These are phyloP conservation scores for Neonectria magnoliae DNA, from an alignment of 2,329 filamentous ascomycete species.

Conservation along the genomic window DNA sequence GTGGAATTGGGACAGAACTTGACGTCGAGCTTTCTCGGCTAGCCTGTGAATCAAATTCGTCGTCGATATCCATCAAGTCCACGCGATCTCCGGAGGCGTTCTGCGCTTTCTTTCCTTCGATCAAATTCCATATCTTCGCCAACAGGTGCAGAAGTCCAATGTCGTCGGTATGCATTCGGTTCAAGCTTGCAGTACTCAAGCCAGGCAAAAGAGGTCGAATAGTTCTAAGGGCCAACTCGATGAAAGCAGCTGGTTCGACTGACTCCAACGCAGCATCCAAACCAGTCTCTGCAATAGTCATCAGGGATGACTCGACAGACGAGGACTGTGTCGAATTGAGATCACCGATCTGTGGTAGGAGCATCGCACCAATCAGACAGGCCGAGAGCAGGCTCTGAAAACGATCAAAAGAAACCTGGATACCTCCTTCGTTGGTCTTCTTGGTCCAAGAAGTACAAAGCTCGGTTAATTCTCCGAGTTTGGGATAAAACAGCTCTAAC, in stretches of 20 bases:
- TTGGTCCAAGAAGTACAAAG: conserved; percentile 60
- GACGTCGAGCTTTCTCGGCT: conserved; percentile 56
- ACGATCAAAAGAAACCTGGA: conserved; percentile 62
- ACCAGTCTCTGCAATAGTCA: conserved; percentile 53
- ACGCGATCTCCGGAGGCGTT: conserved; percentile 47
- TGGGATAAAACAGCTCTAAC: conserved; percentile 64
- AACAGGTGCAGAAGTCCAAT: conserved; percentile 56
- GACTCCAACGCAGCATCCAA: conserved; percentile 54
- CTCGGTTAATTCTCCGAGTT: conserved; percentile 59
- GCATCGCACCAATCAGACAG: conserved; percentile 55
- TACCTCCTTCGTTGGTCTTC: conserved; percentile 55
- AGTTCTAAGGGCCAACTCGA: conserved; percentile 58
- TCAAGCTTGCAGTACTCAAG: conserved; percentile 51
- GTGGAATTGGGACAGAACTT: conserved; percentile 55
- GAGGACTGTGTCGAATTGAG: conserved; percentile 60
- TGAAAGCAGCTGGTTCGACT: conserved; percentile 57
- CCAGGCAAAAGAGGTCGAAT: conserved; percentile 59
- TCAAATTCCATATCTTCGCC: conserved; percentile 47
- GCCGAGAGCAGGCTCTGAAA: conserved; percentile 63
- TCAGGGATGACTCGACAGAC: conserved; percentile 57
- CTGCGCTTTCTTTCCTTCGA: conserved; percentile 38
- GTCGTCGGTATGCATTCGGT: conserved; percentile 50
- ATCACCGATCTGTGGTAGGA: conserved; percentile 59
- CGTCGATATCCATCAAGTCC: conserved; percentile 75
- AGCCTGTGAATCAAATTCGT: conserved; percentile 69